phyloP scores from a whole-genome alignment of 2,329 filamentous ascomycete genomes.

The Parafenestella ontariensis region DNA sequence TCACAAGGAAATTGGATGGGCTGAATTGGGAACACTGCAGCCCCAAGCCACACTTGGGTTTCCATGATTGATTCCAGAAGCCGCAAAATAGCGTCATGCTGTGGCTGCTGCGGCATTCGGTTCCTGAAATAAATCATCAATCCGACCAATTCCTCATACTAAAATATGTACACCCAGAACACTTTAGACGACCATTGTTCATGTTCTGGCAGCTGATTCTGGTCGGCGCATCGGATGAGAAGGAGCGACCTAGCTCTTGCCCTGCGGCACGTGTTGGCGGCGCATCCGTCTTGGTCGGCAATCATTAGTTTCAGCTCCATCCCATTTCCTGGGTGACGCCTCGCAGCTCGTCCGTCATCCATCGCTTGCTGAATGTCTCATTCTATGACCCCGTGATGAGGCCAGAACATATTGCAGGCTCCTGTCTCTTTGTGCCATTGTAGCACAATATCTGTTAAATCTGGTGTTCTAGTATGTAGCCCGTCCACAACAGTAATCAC shows the following conservation, averaged over 20 bases:
- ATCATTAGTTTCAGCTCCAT: constrained; percentile 4
- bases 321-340: constrained; percentile 17
- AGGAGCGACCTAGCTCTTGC: constrained; percentile 8
- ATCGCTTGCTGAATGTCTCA: too few species aligned
- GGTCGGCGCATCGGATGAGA: constrained; percentile 1
- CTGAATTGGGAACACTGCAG: constrained; percentile 18
- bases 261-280: constrained; percentile 5
- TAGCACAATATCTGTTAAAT: too few species aligned
- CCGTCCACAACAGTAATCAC: too few species aligned
- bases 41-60: constrained; percentile 18
- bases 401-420: too few species aligned
- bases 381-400: too few species aligned
- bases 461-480: too few species aligned
- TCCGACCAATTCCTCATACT: not conserved
- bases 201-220: constrained; percentile 4
- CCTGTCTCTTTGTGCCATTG: too few species aligned
- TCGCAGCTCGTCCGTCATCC: constrained; percentile 12
- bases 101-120: constrained; percentile 12
- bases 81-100: constrained; percentile 14
- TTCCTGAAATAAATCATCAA: constrained; percentile 8
- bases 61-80: constrained; percentile 12
- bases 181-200: too few species aligned
- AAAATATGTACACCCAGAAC: too few species aligned
- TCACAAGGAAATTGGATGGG: constrained; percentile 22
- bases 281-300: constrained; percentile 4